Evolutionary conservation across 1,284 basidiomycete species (phyloP), one percentile per base, ranked within the genome.

Genomic region (Tremellales sp.): DNA sequence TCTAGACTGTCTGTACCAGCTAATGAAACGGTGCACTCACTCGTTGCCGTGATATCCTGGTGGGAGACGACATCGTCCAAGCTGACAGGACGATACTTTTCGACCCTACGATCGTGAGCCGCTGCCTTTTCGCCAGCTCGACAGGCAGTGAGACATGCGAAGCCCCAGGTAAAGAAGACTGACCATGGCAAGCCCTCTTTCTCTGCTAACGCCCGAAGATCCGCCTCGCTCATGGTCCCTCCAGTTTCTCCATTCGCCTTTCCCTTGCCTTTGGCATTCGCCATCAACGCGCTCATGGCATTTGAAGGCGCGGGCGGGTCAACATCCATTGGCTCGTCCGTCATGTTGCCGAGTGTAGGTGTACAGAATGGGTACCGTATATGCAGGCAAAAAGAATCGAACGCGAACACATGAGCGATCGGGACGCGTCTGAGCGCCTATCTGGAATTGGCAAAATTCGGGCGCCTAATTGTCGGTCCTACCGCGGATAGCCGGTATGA

Each of bases 51-150:
- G 58, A 97, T 96, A 66, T 94, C 90, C 59, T 88, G 85, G 69
- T 97, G 92, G 0, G 91, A 92, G 2, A 97, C 92, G 21, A 97
- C 89, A 62, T 97, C 92, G 60, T 87, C 84, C 49, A 97, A 75
- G 1, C 85, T 85, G 3, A 85, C 84, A 4, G 92, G 92, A 48
- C 92, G 77, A 72, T 96, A 96, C 74, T 96, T 96, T 72, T 97
- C 92, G 21, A 97, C 92, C 92, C 92, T 96, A 43, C 27, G 15
- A 36, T 36, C 13, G 15, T 15, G 29, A 31, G 8, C 29, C 29
- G 29, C 29, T 31, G 29, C 29, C 29, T 31, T 15, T 31, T 8
- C 29, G 8, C 8, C 8, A 31, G 29, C 29, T 31, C 8, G 29
- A 31, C 8, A 31, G 15, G 29, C 15, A 31, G 29, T 8, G 29